phyloP scores from a whole-genome alignment of 305 asterid genomes.

The Plantago lanceolata region DNA sequence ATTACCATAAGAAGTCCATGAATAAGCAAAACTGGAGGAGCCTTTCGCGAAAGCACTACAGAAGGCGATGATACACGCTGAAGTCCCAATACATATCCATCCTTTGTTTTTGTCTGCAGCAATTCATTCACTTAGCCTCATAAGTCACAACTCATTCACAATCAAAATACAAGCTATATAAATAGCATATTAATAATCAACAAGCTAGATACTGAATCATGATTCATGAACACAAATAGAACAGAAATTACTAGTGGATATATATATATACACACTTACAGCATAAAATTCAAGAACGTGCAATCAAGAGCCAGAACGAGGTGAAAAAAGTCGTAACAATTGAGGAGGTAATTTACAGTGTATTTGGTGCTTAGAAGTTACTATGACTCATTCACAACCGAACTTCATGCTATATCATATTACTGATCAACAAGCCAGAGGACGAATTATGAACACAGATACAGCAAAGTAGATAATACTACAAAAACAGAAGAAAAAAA shows the following conservation, averaged over 20 bases:
- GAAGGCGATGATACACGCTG: slow-evolving; percentile 78
- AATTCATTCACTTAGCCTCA: slow-evolving; percentile 3
- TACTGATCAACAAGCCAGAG: too few relatives aligned
- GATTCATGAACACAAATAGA: background rate
- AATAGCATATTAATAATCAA: slow-evolving; percentile 3
- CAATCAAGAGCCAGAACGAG: background rate
- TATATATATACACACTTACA: background rate
- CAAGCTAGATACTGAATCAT: too few relatives aligned
- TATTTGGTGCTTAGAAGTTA: too few relatives aligned
- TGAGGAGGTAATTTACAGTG: background rate
- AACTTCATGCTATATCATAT: too few relatives aligned
- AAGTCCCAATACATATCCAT: slow-evolving; percentile 82
- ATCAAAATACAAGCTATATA: slow-evolving; percentile 1
- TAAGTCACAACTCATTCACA: slow-evolving; percentile 1
- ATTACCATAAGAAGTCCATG: slow-evolving; percentile 93
- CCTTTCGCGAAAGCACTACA: slow-evolving; percentile 28
- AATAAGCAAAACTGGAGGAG: slow-evolving; percentile 71
- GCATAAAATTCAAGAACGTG: background rate
- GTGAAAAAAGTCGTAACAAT: background rate
- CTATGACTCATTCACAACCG: too few relatives aligned
- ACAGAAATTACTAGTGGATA: background rate
- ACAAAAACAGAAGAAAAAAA: too few relatives aligned
- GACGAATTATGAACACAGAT: too few relatives aligned
- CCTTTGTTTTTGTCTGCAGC: slow-evolving; percentile 64
- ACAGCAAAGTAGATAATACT: too few relatives aligned